Conservation (phyloP, 306 rosid genomes). For the Trifolium pratense region DNA sequence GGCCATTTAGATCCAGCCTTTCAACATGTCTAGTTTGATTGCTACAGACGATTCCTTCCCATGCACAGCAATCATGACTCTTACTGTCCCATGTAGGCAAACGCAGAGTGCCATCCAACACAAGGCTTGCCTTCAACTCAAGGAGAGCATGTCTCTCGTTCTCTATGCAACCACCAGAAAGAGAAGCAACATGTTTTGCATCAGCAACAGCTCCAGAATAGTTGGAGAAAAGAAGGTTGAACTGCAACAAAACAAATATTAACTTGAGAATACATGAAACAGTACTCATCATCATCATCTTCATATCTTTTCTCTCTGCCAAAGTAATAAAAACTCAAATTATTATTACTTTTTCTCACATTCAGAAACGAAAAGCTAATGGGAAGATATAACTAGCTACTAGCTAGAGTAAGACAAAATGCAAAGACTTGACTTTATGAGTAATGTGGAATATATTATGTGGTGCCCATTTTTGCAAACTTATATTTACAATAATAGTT, state of each 20-base stretch:
- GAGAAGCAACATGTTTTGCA: background rate
- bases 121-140: constrained; percentile 20
- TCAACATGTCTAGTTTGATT: constrained; percentile 21
- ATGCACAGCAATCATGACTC: background rate
- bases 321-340: background rate
- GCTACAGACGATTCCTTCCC: constrained; percentile 8
- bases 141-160: constrained; percentile 21
- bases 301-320: background rate
- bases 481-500: too few relatives aligned
- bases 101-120: background rate
- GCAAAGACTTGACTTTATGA: too few relatives aligned
- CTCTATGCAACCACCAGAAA: constrained; percentile 1
- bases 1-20: background rate
- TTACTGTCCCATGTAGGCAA: background rate
- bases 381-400: too few relatives aligned
- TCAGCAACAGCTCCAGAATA: background rate
- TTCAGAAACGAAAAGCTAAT: too few relatives aligned
- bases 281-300: background rate
- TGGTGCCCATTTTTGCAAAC: too few relatives aligned
- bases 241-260: background rate
- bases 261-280: background rate
- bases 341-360: too few relatives aligned
- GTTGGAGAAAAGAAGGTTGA: background rate
- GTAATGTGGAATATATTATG: too few relatives aligned
- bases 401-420: too few relatives aligned